Evolutionary conservation across 1,139 yeast species (phyloP).

Genomic region (Nakaseomyces nivariensis): DNA sequence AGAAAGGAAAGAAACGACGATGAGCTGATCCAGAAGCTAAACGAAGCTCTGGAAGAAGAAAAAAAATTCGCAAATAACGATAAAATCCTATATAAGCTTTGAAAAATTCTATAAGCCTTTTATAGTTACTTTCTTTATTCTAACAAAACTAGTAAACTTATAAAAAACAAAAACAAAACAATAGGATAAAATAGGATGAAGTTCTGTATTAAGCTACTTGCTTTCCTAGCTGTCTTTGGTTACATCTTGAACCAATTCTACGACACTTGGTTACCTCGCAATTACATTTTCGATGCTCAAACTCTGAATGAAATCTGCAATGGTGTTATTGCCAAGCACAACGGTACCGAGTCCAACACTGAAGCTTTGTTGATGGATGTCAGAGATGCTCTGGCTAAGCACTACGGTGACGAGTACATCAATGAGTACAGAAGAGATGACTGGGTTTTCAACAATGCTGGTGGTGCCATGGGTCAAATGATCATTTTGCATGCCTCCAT

Average conservation of each 20-base stretch:
- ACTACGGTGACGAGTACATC: constrained; percentile 58
- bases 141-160: not conserved
- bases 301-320: constrained; percentile 41
- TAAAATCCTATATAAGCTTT: not conserved
- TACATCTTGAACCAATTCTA: constrained; percentile 36
- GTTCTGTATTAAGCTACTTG: constrained; percentile 18
- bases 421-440: constrained; percentile 64
- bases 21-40: not conserved
- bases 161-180: not conserved
- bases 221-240: constrained; percentile 13
- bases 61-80: not conserved
- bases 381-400: constrained; percentile 47
- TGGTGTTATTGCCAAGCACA: constrained; percentile 43
- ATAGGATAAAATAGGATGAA: constrained; percentile 16
- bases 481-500: constrained; percentile 91
- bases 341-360: constrained; percentile 26
- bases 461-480: constrained; percentile 99
- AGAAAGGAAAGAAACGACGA: too few relatives aligned
- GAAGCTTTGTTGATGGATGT: constrained; percentile 43
- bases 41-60: not conserved
- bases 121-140: not conserved
- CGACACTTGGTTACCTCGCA: constrained; percentile 57
- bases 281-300: constrained; percentile 42
- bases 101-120: not conserved
- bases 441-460: constrained; percentile 96